These are phyloP conservation scores for Neophaeococcomyces aloes DNA, from an alignment of 2,329 filamentous ascomycete genomes.

Conservation along the genomic window DNA sequence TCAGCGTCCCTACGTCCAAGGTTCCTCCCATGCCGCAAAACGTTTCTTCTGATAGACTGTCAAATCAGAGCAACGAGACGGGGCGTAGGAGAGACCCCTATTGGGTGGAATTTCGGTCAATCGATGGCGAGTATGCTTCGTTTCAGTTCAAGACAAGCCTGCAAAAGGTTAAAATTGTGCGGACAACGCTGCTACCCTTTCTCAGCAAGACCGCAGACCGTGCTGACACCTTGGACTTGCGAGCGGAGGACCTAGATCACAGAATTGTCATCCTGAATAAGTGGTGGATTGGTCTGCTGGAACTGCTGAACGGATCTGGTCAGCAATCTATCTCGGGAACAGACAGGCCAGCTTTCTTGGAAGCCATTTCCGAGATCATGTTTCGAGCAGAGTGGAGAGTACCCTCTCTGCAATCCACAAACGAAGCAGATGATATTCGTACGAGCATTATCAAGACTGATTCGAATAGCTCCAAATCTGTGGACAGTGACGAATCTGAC, in stretches of 20 bases:
- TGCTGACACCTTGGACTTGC: constrained; percentile 53
- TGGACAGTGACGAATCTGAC: constrained; percentile 50
- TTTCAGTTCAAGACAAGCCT: constrained; percentile 65
- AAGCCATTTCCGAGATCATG: constrained; percentile 73
- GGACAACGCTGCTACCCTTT: constrained; percentile 64
- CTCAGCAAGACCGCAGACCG: constrained; percentile 59
- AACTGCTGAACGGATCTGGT: constrained; percentile 66
- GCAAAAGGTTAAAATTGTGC: constrained; percentile 65
- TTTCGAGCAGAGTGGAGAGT: constrained; percentile 78
- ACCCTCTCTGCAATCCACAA: constrained; percentile 49
- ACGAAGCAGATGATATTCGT: constrained; percentile 18
- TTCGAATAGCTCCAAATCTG: constrained; percentile 43
- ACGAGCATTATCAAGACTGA: constrained; percentile 33
- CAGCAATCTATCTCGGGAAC: constrained; percentile 70
- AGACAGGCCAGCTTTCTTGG: constrained; percentile 71
- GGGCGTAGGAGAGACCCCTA: constrained; percentile 58
- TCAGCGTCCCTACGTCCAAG: constrained; percentile 35
- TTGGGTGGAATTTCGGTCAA: constrained; percentile 55
- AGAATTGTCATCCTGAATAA: constrained; percentile 71
- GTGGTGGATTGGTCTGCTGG: constrained; percentile 78
- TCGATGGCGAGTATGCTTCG: constrained; percentile 50
- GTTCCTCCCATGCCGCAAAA: constrained; percentile 37
- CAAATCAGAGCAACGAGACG: constrained; percentile 25
- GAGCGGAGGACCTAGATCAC: constrained; percentile 73
- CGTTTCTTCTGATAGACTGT: constrained; percentile 28